These are phyloP conservation scores for Alternaria arbusti DNA, from an alignment of 2,329 filamentous ascomycete genomes.

Conservation along the genomic window DNA sequence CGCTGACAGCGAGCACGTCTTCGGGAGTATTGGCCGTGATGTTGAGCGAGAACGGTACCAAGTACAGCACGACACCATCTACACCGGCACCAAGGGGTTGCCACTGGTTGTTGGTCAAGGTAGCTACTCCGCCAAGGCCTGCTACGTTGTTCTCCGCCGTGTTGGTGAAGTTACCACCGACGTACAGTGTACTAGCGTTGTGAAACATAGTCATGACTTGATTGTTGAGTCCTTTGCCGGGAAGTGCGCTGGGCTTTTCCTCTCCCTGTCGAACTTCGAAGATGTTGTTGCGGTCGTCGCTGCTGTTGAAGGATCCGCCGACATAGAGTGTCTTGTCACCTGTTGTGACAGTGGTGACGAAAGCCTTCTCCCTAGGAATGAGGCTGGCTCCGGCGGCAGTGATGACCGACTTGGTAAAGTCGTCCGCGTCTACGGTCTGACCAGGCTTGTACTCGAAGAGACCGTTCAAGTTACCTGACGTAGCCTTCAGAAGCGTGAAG, in stretches of 20 bases:
- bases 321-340: conserved; percentile 70
- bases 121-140: conserved; percentile 77
- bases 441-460: conserved; percentile 86
- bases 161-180: conserved; percentile 84
- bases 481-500: conserved; percentile 75
- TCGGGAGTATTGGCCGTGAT: conserved; percentile 72
- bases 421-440: conserved; percentile 63
- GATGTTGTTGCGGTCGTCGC: conserved; percentile 71
- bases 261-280: conserved; percentile 68
- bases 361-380: conserved; percentile 62
- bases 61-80: conserved; percentile 74
- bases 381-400: conserved; percentile 78
- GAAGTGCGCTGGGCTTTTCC: conserved; percentile 65
- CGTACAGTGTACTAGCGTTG: conserved; percentile 68
- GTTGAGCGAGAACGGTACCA: conserved; percentile 82
- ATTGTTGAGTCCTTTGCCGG: conserved; percentile 79
- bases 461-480: conserved; percentile 83
- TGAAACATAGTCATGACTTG: conserved; percentile 75
- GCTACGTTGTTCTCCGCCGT: conserved; percentile 66
- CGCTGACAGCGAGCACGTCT: conserved; percentile 78
- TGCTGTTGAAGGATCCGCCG: conserved; percentile 80
- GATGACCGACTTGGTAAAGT: conserved; percentile 75
- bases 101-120: conserved; percentile 77
- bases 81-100: conserved; percentile 82
- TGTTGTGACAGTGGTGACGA: conserved; percentile 72